Conservation (phyloP, 768 basidiomycete species). For the Tylopilus plumbeoviolaceoides region DNA sequence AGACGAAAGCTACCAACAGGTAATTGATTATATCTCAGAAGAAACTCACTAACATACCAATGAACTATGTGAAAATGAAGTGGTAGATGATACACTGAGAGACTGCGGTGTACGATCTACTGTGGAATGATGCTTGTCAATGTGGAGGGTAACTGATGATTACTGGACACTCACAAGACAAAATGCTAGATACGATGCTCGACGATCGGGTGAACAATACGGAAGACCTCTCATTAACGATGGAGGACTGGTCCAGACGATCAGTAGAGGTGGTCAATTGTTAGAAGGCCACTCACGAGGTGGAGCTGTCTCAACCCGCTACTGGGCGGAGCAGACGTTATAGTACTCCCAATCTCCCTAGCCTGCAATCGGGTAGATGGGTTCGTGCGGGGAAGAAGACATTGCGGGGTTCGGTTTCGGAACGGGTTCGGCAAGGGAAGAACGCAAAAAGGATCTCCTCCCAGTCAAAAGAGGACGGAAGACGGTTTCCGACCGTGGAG, state of each 20-base stretch:
- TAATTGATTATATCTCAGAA: not conserved
- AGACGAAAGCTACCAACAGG: conserved; percentile 47
- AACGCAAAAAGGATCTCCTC: conserved; percentile 10
- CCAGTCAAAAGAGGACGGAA: conserved; percentile 25
- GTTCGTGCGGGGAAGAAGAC: not conserved
- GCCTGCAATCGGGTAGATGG: conserved; percentile 6
- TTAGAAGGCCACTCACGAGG: conserved; percentile 44
- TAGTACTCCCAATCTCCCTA: conserved; percentile 29
- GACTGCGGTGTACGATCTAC: conserved; percentile 44
- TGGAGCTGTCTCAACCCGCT: conserved; percentile 55
- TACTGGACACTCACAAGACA: conserved; percentile 22
- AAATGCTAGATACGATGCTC: conserved; percentile 38
- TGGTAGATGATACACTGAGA: conserved; percentile 61
- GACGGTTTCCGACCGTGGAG: conserved; percentile 5
- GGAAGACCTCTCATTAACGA: conserved; percentile 36
- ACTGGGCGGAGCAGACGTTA: conserved; percentile 32
- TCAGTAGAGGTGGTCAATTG: conserved; percentile 6
- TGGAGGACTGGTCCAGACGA: conserved; percentile 37
- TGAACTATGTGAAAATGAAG: conserved; percentile 53
- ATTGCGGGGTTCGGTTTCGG: not conserved
- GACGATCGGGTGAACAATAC: conserved; percentile 39
- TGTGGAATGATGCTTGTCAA: conserved; percentile 6
- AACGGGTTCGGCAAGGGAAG: conserved; percentile 12
- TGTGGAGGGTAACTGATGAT: not conserved
- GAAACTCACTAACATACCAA: conserved; percentile 39